These are phyloP conservation scores for Suaeda aralocaspica DNA, from an alignment of 148 eudicot genomes.

Conservation along the genomic window DNA sequence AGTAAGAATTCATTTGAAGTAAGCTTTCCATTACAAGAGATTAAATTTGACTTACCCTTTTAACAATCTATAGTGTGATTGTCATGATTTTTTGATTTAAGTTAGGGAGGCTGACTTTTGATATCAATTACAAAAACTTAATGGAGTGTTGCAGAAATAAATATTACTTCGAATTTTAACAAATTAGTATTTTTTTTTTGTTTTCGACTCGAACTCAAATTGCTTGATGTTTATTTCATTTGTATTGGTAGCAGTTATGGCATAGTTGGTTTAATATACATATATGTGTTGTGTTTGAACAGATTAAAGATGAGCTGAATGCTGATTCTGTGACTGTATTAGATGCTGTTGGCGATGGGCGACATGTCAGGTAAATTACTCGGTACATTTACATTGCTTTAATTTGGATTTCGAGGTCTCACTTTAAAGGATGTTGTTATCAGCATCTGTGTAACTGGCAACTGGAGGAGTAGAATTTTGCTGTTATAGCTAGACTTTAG, in stretches of 20 bases:
- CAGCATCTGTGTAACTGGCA: not conserved
- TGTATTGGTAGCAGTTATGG: not conserved
- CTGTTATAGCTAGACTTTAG: not conserved
- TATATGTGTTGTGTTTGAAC: conserved; percentile 20
- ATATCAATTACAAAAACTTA: too few relatives aligned
- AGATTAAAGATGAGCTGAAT: conserved; percentile 73
- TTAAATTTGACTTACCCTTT: not conserved
- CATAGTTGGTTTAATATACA: conserved; percentile 5
- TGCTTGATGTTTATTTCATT: not conserved
- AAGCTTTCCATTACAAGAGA: not conserved
- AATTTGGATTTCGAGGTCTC: not conserved
- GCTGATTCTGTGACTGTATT: conserved; percentile 74
- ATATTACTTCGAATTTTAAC: too few relatives aligned
- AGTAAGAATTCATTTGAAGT: not conserved
- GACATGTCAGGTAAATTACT: conserved; percentile 68
- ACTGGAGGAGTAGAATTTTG: not conserved
- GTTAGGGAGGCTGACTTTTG: not conserved
- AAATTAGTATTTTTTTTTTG: too few relatives aligned
- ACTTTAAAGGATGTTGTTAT: not conserved
- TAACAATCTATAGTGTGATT: not conserved
- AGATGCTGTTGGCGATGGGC: conserved; percentile 94
- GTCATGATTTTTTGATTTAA: not conserved
- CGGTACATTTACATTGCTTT: not conserved
- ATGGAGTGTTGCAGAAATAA: too few relatives aligned
- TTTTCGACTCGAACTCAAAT: not conserved